Conservation (phyloP, 768 basidiomycete species). For the Phylloporus sp. region DNA sequence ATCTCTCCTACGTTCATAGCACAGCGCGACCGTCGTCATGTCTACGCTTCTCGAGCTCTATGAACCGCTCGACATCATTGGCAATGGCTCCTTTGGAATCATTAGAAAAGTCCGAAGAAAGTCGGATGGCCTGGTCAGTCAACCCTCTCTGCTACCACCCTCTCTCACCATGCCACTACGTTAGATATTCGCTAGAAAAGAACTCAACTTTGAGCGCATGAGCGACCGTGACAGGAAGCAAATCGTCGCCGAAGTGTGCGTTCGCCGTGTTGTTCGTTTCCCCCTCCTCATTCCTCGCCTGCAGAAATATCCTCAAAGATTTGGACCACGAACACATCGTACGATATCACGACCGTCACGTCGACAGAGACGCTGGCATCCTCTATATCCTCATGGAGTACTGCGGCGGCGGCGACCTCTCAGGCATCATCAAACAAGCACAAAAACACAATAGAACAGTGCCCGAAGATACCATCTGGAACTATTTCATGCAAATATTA, state of each 20-base stretch:
- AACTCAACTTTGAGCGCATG: slow-evolving; percentile 98
- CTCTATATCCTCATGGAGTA: slow-evolving; percentile 99
- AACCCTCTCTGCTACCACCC: slow-evolving; percentile 6
- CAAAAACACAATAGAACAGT: slow-evolving; percentile 64
- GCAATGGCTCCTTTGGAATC: slow-evolving; percentile 96
- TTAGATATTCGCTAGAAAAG: slow-evolving; percentile 84
- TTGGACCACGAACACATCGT: slow-evolving; percentile 95
- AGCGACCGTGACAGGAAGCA: slow-evolving; percentile 93
- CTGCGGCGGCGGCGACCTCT: slow-evolving; percentile 95
- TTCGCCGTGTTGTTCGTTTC: slow-evolving; percentile 8
- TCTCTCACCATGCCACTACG: not conserved
- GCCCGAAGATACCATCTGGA: slow-evolving; percentile 92
- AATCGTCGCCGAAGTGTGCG: slow-evolving; percentile 96
- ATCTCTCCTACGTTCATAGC: not conserved
- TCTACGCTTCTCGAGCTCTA: slow-evolving; percentile 64
- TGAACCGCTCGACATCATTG: slow-evolving; percentile 86
- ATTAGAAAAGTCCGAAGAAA: slow-evolving; percentile 91
- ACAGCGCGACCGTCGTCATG: slow-evolving; percentile 16
- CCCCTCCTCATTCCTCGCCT: not conserved
- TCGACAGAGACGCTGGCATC: slow-evolving; percentile 86
- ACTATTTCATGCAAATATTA: slow-evolving; percentile 90
- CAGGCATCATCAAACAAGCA: slow-evolving; percentile 77
- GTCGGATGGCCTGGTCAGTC: slow-evolving; percentile 72
- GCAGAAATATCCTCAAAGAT: slow-evolving; percentile 93
- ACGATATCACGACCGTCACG: slow-evolving; percentile 86